Evolutionary conservation across 371 early-diverging fungal genomes (phyloP).

Genomic region (Quaeritorhiza haematococci): DNA sequence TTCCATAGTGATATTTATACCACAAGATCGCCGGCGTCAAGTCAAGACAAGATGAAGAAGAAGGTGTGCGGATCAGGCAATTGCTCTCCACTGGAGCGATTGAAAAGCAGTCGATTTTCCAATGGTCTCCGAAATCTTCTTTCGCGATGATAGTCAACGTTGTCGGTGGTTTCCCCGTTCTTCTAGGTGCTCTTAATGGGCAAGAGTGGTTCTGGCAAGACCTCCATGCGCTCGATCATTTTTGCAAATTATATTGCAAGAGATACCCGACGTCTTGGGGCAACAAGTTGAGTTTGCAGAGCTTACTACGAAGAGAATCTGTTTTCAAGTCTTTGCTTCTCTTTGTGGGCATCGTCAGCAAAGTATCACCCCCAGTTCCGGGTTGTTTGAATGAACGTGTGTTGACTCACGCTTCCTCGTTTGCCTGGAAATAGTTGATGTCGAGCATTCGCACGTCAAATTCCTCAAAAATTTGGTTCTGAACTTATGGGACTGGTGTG

Average conservation of each 20-base stretch:
- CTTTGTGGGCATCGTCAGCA: slow-evolving; percentile 2
- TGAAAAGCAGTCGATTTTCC: no score
- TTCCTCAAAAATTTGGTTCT: slow-evolving; percentile 90
- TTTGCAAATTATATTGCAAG: slow-evolving; percentile 93
- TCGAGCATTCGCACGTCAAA: slow-evolving; percentile 92
- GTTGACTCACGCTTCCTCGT: no score
- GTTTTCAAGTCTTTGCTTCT: neutral
- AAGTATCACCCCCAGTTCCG: slow-evolving; percentile 29
- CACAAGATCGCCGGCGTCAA: no score
- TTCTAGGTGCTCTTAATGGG: slow-evolving; percentile 87
- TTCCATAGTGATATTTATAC: no score
- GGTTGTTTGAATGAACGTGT: no score
- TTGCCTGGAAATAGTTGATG: slow-evolving; percentile 78
- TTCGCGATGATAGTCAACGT: neutral
- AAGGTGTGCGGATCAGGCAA: neutral
- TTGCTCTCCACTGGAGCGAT: no score
- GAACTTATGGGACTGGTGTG: slow-evolving; percentile 86
- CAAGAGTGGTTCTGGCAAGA: slow-evolving; percentile 94
- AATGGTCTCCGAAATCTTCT: neutral
- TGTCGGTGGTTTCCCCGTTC: neutral
- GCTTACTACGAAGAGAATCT: no score
- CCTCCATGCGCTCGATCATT: slow-evolving; percentile 96
- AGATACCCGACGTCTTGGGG: slow-evolving; percentile 91
- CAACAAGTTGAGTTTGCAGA: slow-evolving; percentile 77
- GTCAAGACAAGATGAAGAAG: neutral